phyloP scores from a whole-genome alignment of 768 basidiomycete species.

The Rubroboletus pulcherrimus region DNA sequence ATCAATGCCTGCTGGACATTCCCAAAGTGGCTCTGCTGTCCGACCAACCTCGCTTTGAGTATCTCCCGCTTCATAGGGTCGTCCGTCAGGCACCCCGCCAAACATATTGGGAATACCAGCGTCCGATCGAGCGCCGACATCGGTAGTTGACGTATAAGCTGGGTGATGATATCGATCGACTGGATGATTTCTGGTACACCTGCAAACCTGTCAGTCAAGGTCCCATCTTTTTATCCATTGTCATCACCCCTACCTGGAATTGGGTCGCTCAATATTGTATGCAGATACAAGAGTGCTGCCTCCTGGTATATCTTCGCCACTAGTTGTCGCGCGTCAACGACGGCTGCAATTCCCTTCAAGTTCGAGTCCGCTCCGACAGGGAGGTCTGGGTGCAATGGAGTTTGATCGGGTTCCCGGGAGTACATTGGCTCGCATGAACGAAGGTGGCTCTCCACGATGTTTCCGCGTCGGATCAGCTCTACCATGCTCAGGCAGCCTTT shows the following conservation, averaged over 20 bases:
- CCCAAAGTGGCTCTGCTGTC: constrained; percentile 54
- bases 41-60: constrained; percentile 53
- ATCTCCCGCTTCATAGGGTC: constrained; percentile 55
- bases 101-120: constrained; percentile 67
- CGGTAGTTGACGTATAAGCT: constrained; percentile 50
- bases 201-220: constrained; percentile 27
- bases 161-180: constrained; percentile 53
- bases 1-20: constrained; percentile 55
- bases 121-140: constrained; percentile 61
- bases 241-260: constrained; percentile 55
- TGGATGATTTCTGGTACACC: constrained; percentile 68
- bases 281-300: constrained; percentile 61
- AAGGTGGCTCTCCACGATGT: constrained; percentile 64
- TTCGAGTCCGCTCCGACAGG: constrained; percentile 14
- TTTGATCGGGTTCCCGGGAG: constrained; percentile 31
- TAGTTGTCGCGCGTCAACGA: constrained; percentile 44
- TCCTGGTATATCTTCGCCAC: constrained; percentile 62
- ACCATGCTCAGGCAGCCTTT: constrained; percentile 68
- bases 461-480: constrained; percentile 71
- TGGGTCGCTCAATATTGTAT: constrained; percentile 65
- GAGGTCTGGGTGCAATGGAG: constrained; percentile 42
- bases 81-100: constrained; percentile 73
- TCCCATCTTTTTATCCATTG: not conserved
- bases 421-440: constrained; percentile 37
- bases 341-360: constrained; percentile 22